phyloP scores from a whole-genome alignment of 306 rosid species.

The Citrullus mucosospermus region DNA sequence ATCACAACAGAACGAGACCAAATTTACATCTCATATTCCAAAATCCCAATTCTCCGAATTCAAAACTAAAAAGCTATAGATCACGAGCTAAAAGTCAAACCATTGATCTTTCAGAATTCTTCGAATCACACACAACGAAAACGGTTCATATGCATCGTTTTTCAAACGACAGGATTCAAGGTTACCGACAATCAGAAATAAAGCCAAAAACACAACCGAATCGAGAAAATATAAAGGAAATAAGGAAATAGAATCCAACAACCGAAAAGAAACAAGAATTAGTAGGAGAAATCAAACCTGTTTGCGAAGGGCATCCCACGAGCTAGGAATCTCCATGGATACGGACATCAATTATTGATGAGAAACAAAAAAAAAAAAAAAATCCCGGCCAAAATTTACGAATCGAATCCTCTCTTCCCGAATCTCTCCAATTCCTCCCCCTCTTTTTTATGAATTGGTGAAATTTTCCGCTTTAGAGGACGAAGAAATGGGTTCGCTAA shows the following conservation, averaged over 20 bases:
- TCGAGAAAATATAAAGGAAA: background rate
- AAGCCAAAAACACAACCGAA: background rate
- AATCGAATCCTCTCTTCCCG: background rate
- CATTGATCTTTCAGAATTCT: background rate
- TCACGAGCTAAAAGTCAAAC: background rate
- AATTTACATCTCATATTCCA: background rate
- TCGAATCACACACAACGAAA: background rate
- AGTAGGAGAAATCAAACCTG: constrained; percentile 35
- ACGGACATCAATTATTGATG: background rate
- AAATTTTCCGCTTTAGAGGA: background rate
- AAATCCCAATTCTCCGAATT: background rate
- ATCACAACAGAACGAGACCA: background rate
- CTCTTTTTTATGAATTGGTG: background rate
- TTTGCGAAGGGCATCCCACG: constrained; percentile 96
- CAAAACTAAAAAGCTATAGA: background rate
- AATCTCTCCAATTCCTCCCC: background rate
- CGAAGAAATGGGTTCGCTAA: constrained; percentile 25
- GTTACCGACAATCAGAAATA: constrained; percentile 1
- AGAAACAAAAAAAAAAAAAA: background rate
- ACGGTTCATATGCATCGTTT: background rate
- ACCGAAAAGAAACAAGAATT: background rate
- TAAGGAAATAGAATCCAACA: constrained; percentile 5
- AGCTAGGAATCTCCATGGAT: constrained; percentile 64
- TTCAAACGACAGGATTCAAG: background rate
- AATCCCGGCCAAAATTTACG: background rate